Percentiles rank a stretch among this genome's conserved stretches.
Conservation (phyloP, 305 asterid genomes). For the Solanum hybrid region DNA sequence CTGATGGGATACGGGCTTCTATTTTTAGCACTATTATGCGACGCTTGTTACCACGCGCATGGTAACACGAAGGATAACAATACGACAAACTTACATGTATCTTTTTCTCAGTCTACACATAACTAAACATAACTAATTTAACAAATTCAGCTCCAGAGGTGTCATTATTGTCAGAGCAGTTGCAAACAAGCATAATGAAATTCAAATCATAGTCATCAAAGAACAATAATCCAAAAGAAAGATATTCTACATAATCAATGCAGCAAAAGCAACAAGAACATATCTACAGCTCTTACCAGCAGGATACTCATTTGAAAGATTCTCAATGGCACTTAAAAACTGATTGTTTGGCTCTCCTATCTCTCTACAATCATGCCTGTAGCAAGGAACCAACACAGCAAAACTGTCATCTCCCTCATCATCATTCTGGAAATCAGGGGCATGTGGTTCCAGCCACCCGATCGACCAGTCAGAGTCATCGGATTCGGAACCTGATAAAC, state of each 20-base stretch:
- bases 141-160: background rate
- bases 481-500: slow-evolving; percentile 79
- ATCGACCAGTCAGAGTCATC: slow-evolving; percentile 94
- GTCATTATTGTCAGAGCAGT: background rate
- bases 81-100: background rate
- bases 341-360: slow-evolving; percentile 27
- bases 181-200: background rate
- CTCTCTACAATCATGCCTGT: slow-evolving; percentile 46
- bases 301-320: slow-evolving; percentile 39
- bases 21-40: background rate
- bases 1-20: background rate
- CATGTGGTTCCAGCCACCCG: slow-evolving; percentile 95
- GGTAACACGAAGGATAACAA: background rate
- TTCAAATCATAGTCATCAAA: background rate
- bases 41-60: background rate
- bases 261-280: background rate
- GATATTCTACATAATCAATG: background rate
- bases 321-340: slow-evolving; percentile 40
- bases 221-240: background rate
- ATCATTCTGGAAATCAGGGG: slow-evolving; percentile 66
- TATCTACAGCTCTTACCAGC: slow-evolving; percentile 41
- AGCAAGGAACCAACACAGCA: slow-evolving; percentile 94
- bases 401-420: slow-evolving; percentile 67
- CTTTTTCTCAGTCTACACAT: background rate
- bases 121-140: background rate